phyloP scores from a whole-genome alignment of 1,284 basidiomycete species.

The Sanghuangporus sanghuang region DNA sequence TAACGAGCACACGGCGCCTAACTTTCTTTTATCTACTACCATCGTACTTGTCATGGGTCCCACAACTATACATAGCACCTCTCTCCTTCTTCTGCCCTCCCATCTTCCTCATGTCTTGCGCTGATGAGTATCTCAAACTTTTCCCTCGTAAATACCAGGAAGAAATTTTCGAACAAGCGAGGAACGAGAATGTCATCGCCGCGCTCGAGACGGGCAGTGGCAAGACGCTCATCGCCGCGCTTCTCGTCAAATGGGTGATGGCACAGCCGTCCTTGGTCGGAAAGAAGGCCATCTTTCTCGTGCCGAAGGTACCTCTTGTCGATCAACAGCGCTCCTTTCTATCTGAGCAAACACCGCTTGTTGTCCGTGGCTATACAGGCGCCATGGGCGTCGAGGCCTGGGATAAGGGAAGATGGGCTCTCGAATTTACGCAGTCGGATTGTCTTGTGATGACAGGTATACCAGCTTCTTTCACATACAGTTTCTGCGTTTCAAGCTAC shows the following conservation, averaged over 20 bases:
- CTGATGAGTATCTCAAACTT: constrained; percentile 20
- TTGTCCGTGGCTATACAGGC: constrained; percentile 64
- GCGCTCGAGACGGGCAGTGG: constrained; percentile 75
- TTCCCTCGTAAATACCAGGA: constrained; percentile 61
- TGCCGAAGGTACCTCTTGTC: constrained; percentile 77
- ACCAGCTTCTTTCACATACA: constrained; percentile 14
- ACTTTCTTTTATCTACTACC: not conserved
- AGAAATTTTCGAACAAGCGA: constrained; percentile 71
- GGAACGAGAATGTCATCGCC: constrained; percentile 68
- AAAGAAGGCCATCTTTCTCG: constrained; percentile 67
- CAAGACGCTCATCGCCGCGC: constrained; percentile 78
- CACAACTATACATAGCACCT: not conserved
- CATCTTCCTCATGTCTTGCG: not conserved
- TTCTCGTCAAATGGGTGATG: constrained; percentile 72
- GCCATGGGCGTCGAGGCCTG: constrained; percentile 64
- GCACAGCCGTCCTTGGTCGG: constrained; percentile 39
- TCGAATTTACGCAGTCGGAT: constrained; percentile 56
- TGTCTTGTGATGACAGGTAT: constrained; percentile 80
- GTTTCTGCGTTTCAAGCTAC: constrained; percentile 1
- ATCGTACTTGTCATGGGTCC: not conserved
- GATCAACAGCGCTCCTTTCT: constrained; percentile 75
- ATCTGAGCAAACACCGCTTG: constrained; percentile 54
- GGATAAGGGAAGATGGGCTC: constrained; percentile 60
- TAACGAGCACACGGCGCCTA: not conserved
- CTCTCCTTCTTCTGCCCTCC: not conserved